Evolutionary conservation across 768 basidiomycete species (phyloP), one percentile per base, ranked within the genome.

Genomic region (Boletus eberwhitei): DNA sequence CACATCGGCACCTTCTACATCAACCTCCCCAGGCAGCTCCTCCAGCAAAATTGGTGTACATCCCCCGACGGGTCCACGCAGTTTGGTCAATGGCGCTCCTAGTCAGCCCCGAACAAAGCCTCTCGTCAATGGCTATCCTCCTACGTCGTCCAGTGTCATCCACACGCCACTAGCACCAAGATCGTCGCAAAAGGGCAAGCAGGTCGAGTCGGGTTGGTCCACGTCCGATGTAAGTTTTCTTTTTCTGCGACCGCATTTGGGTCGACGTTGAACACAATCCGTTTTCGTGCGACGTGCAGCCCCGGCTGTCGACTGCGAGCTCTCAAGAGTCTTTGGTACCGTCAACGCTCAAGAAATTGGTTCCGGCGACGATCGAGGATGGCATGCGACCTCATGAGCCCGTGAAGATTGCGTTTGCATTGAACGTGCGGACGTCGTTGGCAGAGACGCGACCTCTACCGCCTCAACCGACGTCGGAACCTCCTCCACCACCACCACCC

Each of bases 21-120:
- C 73, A 13, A 65, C 76, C 55, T 57, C 69, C 41, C 65, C 66
- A 57, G 52, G 65, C 53, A 42, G 65, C 34, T 59, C 67, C 48
- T 62, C 53, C 52, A 73, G 70, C 54, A 75, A 81, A 63, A 75
- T 81, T 64, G 82, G 81, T 48, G 78, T 74, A 43, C 69, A 74
- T 4, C 86, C 83, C 9, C 86, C 86, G 13, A 87, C 84, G 2
- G 86, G 83, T 1, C 86, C 86, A 16, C 78, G 86, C 41, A 85
- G 82, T 64, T 74, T 87, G 43, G 70, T 75, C 46, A 78, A 75
- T 55, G 77, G 74, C 50, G 53, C 61, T 50, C 67, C 69, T 53
- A 52, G 53, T 45, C 64, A 64, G 48, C 51, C 66, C 52, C 60
- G 64, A 54, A 38, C 75, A 47, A 83, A 82, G 63, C 66, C 73